Percentiles rank a stretch among this genome's conserved stretches.
Conservation (phyloP, 768 basidiomycete species). For the Tricholoma saponaceum region DNA sequence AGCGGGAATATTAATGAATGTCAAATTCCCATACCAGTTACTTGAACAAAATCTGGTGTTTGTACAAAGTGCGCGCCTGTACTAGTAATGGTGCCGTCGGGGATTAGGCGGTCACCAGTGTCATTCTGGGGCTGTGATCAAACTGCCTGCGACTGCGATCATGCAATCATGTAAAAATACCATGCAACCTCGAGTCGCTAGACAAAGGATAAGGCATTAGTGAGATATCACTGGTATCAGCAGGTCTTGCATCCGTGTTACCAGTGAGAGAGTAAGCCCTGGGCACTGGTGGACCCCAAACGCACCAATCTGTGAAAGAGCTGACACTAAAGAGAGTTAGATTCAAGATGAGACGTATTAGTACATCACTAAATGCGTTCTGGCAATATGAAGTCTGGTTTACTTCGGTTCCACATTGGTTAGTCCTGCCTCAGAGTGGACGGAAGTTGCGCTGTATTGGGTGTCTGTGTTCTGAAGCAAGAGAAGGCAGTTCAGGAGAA, state of each 20-base stretch:
- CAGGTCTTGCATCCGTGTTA: constrained; percentile 49
- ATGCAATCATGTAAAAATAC: constrained; percentile 22
- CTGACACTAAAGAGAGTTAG: constrained; percentile 40
- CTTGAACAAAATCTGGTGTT: constrained; percentile 64
- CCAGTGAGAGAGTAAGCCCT: constrained; percentile 51
- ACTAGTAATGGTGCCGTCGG: constrained; percentile 67
- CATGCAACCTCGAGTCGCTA: constrained; percentile 41
- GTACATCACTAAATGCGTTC: constrained; percentile 37
- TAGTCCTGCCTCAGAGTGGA: constrained; percentile 48
- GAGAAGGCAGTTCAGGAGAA: neutral
- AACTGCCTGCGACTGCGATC: no score
- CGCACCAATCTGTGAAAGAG: constrained; percentile 47
- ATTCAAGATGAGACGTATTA: constrained; percentile 31
- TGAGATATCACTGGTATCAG: neutral
- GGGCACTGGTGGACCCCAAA: constrained; percentile 42
- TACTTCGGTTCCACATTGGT: constrained; percentile 36
- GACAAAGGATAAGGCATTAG: constrained; percentile 7
- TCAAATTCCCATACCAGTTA: constrained; percentile 68
- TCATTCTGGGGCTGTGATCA: constrained; percentile 34
- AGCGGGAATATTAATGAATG: constrained; percentile 43
- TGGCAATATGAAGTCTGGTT: constrained; percentile 65
- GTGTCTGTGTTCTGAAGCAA: constrained; percentile 1
- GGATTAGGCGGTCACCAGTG: constrained; percentile 65
- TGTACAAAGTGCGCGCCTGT: constrained; percentile 64
- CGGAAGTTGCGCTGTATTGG: constrained; percentile 39